A percentile compares a stretch with the other conserved stretches of the same genome.
Conservation (phyloP, 805 yeast species). For the Brettanomyces naardenensis region DNA sequence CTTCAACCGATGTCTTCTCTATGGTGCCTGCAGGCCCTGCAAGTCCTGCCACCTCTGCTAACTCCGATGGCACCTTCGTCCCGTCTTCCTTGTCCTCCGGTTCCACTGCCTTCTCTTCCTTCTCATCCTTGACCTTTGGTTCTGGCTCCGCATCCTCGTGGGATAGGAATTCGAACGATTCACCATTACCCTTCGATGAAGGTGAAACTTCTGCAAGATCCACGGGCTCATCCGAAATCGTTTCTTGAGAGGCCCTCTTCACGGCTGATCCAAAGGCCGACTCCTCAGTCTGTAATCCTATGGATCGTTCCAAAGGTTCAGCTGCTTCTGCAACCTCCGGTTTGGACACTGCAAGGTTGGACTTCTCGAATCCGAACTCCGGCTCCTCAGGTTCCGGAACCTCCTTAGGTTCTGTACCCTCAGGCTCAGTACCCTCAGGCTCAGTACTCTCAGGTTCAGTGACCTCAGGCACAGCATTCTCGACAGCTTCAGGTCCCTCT, state of each 20-base stretch:
- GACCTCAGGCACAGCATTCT: background rate
- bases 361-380: slow-evolving; percentile 16
- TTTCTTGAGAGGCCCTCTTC: slow-evolving; percentile 2
- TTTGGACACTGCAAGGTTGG: too few species aligned
- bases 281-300: background rate
- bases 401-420: background rate
- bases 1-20: background rate
- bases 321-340: background rate
- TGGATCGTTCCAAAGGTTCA: slow-evolving; percentile 1
- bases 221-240: slow-evolving; percentile 1
- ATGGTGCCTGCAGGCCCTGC: background rate
- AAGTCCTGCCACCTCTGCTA: background rate
- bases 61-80: background rate
- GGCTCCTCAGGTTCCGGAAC: background rate
- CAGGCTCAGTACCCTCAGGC: background rate
- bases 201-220: slow-evolving; percentile 1
- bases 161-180: slow-evolving; percentile 46
- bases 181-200: slow-evolving; percentile 25
- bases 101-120: background rate
- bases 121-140: background rate
- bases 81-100: slow-evolving; percentile 1
- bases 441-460: background rate
- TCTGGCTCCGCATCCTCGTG: slow-evolving; percentile 31
- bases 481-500: background rate
- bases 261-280: background rate